Evolutionary conservation across 2,329 filamentous ascomycete genomes (phyloP), one percentile per base, ranked within the genome.

Genomic region (Emericellopsis atlantica): DNA sequence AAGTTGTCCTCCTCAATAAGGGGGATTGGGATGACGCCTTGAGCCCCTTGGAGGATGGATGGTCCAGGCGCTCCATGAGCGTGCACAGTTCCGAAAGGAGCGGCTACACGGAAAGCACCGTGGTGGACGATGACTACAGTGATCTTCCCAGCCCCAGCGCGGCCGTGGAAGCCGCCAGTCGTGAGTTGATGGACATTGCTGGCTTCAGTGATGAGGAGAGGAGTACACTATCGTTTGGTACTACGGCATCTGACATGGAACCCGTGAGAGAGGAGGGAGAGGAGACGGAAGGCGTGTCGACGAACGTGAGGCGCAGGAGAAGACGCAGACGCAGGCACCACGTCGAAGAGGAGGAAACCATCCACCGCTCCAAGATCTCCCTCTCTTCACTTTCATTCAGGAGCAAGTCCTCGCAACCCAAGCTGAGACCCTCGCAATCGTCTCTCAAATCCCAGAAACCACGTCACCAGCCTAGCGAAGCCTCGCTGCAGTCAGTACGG

Each of bases 11-110:
- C 35, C 70, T 77, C 39, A 71, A 74, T 45, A 67, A 67, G 29
- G 86, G 83, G 23, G 81, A 69, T 43, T 94, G 86, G 86, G 82
- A 92, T 44, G 81, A 88, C 24, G 86, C 85, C 0, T 71, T 94
- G n/a, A 75, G 78, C 32, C 82, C 84, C 2, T 64, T 93, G 43
- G 57, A 65, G 46, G 66, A 57, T 46, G 62, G 49, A n/a, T 63
- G 60, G 60, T 58, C 55, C 22, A 52, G 52, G 36, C 57, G 52
- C 44, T 57, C 52, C 37, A 32, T 51, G 32, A 36, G 48, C 31
- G 45, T 52, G n/a, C 26, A 29, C 26, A 55, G 52, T 14, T 57
- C 54, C 11, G 51, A 57, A 42, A 29, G 26, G 8, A 29, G 26
- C 26, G 26, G 26, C 8, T 29, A 29, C 26, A 12, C 26, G 6